Percentiles rank a stretch among this genome's conserved stretches.
Evolutionary conservation across 2,329 filamentous ascomycete genomes (phyloP).

Genomic region (Apiospora koreana): DNA sequence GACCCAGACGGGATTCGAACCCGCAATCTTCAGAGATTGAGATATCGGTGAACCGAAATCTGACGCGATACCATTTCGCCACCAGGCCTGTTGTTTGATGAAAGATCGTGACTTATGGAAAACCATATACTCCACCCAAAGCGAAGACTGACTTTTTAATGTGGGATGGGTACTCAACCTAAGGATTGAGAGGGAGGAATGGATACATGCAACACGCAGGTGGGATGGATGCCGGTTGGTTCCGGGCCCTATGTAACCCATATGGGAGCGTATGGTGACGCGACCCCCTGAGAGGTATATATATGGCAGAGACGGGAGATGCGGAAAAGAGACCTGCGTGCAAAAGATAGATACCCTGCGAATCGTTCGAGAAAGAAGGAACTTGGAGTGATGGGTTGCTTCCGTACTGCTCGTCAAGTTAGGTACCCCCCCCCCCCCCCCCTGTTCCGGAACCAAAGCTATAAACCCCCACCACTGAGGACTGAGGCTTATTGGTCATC

Average conservation of each 20-base stretch:
- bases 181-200: too few relatives aligned
- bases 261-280: not conserved
- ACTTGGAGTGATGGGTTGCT: not conserved
- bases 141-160: not conserved
- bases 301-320: not conserved
- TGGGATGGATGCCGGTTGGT: not conserved
- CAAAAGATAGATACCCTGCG: not conserved
- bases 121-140: not conserved
- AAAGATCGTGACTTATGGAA: not conserved
- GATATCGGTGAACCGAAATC: not conserved
- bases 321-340: not conserved
- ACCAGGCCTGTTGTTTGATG: constrained; percentile 1
- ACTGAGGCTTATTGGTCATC: not conserved
- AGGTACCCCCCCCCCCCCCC: too few relatives aligned
- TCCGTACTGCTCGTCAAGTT: not conserved
- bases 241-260: not conserved
- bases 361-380: not conserved
- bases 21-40: not conserved
- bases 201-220: too few relatives aligned
- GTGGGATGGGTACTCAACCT: too few relatives aligned
- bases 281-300: not conserved
- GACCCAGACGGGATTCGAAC: constrained; percentile 9
- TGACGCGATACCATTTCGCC: constrained; percentile 9
- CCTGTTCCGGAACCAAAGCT: not conserved
- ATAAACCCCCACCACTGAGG: not conserved